phyloP scores from a whole-genome alignment of 768 basidiomycete species.

The Russula earlei region DNA sequence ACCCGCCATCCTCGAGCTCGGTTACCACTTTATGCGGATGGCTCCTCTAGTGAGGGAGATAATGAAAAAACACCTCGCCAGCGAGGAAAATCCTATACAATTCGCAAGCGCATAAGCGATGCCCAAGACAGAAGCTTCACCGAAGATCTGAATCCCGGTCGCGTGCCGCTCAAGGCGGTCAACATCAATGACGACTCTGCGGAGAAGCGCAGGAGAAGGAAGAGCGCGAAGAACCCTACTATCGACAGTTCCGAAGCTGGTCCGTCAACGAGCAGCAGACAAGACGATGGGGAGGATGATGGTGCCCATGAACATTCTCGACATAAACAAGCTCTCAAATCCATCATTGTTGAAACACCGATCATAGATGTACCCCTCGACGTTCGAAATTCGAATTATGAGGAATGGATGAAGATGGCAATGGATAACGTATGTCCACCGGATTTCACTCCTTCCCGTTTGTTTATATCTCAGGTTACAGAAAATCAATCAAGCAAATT shows the following conservation, averaged over 20 bases:
- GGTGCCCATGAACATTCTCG: constrained; percentile 28
- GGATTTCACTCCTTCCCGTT: neutral
- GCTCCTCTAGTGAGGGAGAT: constrained; percentile 26
- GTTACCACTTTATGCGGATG: constrained; percentile 16
- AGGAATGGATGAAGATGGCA: constrained; percentile 99
- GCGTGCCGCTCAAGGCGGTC: constrained; percentile 31
- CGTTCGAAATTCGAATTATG: constrained; percentile 87
- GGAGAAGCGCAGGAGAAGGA: constrained; percentile 74
- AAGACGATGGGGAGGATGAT: constrained; percentile 35
- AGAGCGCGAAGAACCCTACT: constrained; percentile 57
- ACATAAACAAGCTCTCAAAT: constrained; percentile 52
- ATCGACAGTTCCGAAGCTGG: constrained; percentile 48
- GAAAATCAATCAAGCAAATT: constrained; percentile 99
- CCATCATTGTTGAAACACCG: constrained; percentile 44
- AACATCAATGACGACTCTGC: constrained; percentile 76
- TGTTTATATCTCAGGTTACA: constrained; percentile 28
- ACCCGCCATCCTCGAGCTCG: constrained; percentile 11
- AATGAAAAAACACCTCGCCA: constrained; percentile 23
- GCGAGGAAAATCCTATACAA: constrained; percentile 3
- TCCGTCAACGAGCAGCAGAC: constrained; percentile 38
- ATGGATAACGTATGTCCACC: constrained; percentile 73
- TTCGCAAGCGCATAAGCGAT: constrained; percentile 52
- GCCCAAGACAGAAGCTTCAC: constrained; percentile 38
- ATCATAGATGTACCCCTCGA: constrained; percentile 59
- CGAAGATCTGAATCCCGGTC: constrained; percentile 29